Evolutionary conservation across 2,329 filamentous ascomycete species (phyloP).

Genomic region (Talaromyces sp.): DNA sequence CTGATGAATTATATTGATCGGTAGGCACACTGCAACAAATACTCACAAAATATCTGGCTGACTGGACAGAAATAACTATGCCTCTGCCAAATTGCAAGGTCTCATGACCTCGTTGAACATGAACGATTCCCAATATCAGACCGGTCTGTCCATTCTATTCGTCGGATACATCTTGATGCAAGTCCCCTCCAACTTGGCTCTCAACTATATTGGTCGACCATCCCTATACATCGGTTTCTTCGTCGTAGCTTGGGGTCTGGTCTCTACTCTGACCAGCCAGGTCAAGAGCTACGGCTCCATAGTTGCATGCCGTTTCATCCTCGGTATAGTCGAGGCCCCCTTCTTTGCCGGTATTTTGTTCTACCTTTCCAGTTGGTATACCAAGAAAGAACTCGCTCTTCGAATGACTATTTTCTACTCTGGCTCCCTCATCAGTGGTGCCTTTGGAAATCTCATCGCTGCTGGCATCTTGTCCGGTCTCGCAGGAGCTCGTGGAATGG

Average conservation of each 20-base stretch:
- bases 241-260: constrained; percentile 42
- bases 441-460: constrained; percentile 52
- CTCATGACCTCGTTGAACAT: constrained; percentile 36
- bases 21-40: constrained; percentile 21
- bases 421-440: constrained; percentile 46
- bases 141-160: constrained; percentile 41
- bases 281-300: constrained; percentile 40
- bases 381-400: constrained; percentile 47
- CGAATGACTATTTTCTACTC: constrained; percentile 51
- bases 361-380: constrained; percentile 51
- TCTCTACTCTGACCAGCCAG: constrained; percentile 42
- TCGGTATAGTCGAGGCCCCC: constrained; percentile 45
- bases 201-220: constrained; percentile 40
- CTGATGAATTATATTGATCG: constrained; percentile 44
- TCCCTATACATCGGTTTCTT: constrained; percentile 44
- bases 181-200: constrained; percentile 44
- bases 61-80: constrained; percentile 40
- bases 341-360: constrained; percentile 46
- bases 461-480: constrained; percentile 46
- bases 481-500: constrained; percentile 29
- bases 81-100: constrained; percentile 41
- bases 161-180: constrained; percentile 44
- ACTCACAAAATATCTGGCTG: background rate
- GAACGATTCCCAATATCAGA: constrained; percentile 34
- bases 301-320: constrained; percentile 43